These are phyloP conservation scores for Pilatotrama ljubarskyi DNA, from an alignment of 768 basidiomycete species.

Conservation along the genomic window DNA sequence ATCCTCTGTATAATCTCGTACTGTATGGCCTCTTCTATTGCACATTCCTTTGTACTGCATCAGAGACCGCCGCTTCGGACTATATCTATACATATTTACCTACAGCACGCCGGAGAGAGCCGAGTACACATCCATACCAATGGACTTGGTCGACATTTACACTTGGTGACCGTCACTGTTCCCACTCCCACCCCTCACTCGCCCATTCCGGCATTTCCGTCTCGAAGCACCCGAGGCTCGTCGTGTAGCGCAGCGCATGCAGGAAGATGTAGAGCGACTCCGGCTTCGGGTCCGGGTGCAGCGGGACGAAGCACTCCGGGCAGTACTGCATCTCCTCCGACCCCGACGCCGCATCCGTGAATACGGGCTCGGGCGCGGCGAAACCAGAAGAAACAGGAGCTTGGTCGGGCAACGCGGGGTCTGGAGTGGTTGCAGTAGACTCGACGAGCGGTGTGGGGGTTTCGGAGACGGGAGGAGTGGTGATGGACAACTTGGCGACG, in stretches of 20 bases:
- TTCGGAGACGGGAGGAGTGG: slow-evolving; percentile 9
- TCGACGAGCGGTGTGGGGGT: slow-evolving; percentile 14
- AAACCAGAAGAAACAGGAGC: background rate
- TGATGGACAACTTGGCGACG: slow-evolving; percentile 36
- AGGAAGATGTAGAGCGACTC: slow-evolving; percentile 94
- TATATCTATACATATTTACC: no score
- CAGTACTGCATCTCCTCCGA: slow-evolving; percentile 59
- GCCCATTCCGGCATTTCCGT: slow-evolving; percentile 93
- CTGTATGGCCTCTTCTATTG: no score
- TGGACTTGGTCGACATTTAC: no score
- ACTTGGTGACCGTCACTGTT: slow-evolving; percentile 28
- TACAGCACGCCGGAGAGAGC: no score
- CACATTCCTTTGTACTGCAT: no score
- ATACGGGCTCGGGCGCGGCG: slow-evolving; percentile 4
- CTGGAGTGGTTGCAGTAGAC: slow-evolving; percentile 35
- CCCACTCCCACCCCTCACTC: slow-evolving; percentile 69
- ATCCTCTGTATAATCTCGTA: no score
- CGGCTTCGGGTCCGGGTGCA: slow-evolving; percentile 91
- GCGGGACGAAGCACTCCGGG: slow-evolving; percentile 86
- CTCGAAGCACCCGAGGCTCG: slow-evolving; percentile 78
- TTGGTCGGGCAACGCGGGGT: slow-evolving; percentile 10
- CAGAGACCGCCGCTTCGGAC: no score
- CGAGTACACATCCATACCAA: no score
- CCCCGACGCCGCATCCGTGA: slow-evolving; percentile 15
- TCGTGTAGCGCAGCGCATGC: slow-evolving; percentile 86